These are phyloP conservation scores for Lecanicillium sp. DNA, from an alignment of 2,329 filamentous ascomycete species.

Conservation along the genomic window DNA sequence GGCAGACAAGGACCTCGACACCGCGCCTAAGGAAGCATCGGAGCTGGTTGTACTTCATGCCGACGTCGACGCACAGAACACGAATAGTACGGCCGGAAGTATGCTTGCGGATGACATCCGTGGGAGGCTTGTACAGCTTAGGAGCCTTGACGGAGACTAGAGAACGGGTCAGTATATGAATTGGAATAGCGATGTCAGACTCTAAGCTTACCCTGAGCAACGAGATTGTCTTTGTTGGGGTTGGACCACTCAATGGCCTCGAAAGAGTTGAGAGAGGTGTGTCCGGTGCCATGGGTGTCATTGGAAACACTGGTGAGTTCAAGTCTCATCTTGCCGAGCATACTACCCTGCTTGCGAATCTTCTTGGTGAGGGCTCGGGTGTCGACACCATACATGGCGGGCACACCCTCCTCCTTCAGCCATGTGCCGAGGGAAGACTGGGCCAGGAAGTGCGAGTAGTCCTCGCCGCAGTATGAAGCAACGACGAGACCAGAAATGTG, in stretches of 20 bases:
- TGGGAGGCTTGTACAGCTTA: conserved; percentile 73
- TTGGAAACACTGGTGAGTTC: conserved; percentile 44
- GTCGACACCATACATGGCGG: conserved; percentile 91
- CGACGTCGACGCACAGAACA: conserved; percentile 89
- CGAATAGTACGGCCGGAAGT: conserved; percentile 80
- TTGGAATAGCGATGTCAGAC: conserved; percentile 10
- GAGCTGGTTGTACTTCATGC: conserved; percentile 97
- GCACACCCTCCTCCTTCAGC: conserved; percentile 92
- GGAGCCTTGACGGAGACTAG: conserved; percentile 83
- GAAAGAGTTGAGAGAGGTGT: conserved; percentile 42
- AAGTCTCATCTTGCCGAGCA: conserved; percentile 84
- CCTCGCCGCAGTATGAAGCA: conserved; percentile 86
- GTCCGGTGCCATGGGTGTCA: conserved; percentile 21
- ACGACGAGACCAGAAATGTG: conserved; percentile 89
- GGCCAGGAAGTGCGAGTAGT: conserved; percentile 91
- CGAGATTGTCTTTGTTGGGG: conserved; percentile 87
- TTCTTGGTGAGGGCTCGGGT: conserved; percentile 89
- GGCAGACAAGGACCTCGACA: conserved; percentile 88
- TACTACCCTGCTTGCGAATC: conserved; percentile 88
- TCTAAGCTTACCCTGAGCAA: conserved; percentile 78
- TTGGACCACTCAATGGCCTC: conserved; percentile 83
- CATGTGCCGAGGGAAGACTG: conserved; percentile 84
- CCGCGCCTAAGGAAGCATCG: conserved; percentile 85
- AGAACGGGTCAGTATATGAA: conserved; percentile 28
- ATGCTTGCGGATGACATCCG: conserved; percentile 67